Conservation (phyloP, 495 filamentous ascomycete genomes). For the Penicillium silybi region DNA sequence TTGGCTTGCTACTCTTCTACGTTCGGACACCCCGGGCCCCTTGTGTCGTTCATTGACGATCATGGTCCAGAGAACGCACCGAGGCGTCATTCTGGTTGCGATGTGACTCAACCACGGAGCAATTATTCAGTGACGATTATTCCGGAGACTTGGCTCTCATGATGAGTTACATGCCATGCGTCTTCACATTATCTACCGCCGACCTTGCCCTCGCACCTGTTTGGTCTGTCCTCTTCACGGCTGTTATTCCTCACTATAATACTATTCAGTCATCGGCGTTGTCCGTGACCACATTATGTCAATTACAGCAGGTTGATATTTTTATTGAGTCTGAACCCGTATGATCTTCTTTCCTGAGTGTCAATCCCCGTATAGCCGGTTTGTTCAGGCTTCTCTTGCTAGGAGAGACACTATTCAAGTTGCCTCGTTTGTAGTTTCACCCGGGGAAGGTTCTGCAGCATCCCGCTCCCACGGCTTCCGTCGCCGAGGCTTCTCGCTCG, state of each 20-base stretch:
- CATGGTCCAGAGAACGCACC: constrained; percentile 4
- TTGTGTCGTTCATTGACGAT: constrained; percentile 6
- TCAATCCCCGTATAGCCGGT: background rate
- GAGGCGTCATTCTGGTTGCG: constrained; percentile 15
- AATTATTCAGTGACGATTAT: constrained; percentile 19
- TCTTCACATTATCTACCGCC: constrained; percentile 7
- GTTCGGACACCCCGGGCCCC: constrained; percentile 3
- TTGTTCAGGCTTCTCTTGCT: background rate
- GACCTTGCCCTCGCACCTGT: constrained; percentile 3
- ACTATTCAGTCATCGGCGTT: constrained; percentile 1
- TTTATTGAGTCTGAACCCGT: background rate
- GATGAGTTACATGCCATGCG: constrained; percentile 5
- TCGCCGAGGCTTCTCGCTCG: constrained; percentile 50
- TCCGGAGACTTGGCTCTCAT: constrained; percentile 19
- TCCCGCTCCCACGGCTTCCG: constrained; percentile 79
- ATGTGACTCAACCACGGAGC: constrained; percentile 18
- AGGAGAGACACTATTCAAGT: background rate
- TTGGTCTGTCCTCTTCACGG: constrained; percentile 8
- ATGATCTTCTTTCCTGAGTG: background rate
- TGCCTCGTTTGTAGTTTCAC: constrained; percentile 4
- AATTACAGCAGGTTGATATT: constrained; percentile 4
- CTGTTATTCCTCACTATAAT: background rate
- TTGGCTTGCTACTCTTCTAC: constrained; percentile 9
- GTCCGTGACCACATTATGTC: background rate
- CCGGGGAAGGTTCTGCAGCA: constrained; percentile 4